A percentile compares a stretch with the other conserved stretches of the same genome.
Evolutionary conservation across 768 basidiomycete species (phyloP).

Genomic region (Leucocoprinus leucothites): DNA sequence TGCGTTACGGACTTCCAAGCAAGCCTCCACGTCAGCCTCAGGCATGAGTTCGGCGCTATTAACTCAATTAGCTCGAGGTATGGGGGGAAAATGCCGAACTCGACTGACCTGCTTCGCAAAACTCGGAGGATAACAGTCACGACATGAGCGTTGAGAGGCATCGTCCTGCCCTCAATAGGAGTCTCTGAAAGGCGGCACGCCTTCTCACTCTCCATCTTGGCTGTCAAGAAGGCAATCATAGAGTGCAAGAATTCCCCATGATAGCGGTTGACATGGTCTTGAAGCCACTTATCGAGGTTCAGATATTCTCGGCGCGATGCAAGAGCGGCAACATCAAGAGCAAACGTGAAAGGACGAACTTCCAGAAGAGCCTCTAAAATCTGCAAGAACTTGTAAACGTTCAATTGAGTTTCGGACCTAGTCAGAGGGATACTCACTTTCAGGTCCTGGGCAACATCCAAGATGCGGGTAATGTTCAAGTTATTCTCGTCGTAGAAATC

Average conservation of each 20-base stretch:
- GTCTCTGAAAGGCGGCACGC: constrained; percentile 72
- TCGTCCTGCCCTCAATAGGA: constrained; percentile 72
- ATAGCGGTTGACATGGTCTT: constrained; percentile 79
- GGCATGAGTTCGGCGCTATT: constrained; percentile 69
- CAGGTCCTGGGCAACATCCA: constrained; percentile 94
- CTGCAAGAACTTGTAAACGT: constrained; percentile 32
- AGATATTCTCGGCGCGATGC: constrained; percentile 92
- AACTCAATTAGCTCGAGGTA: constrained; percentile 1
- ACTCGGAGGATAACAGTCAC: constrained; percentile 91
- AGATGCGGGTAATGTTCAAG: constrained; percentile 88
- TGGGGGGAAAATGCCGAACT: neutral
- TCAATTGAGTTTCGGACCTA: neutral
- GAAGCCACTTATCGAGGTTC: constrained; percentile 96
- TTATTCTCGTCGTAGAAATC: constrained; percentile 92
- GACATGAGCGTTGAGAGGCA: constrained; percentile 83
- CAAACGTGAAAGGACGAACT: constrained; percentile 84
- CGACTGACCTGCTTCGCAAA: constrained; percentile 74
- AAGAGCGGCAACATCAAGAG: constrained; percentile 90
- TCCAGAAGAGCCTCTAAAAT: constrained; percentile 92
- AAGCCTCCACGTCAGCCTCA: constrained; percentile 78
- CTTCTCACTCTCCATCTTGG: constrained; percentile 93
- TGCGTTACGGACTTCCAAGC: constrained; percentile 87
- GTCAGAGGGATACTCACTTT: constrained; percentile 52
- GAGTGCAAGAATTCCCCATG: constrained; percentile 85
- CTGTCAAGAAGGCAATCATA: constrained; percentile 83